Evolutionary conservation across 1,284 basidiomycete species (phyloP).

Genomic region (Stereum hirsutum): DNA sequence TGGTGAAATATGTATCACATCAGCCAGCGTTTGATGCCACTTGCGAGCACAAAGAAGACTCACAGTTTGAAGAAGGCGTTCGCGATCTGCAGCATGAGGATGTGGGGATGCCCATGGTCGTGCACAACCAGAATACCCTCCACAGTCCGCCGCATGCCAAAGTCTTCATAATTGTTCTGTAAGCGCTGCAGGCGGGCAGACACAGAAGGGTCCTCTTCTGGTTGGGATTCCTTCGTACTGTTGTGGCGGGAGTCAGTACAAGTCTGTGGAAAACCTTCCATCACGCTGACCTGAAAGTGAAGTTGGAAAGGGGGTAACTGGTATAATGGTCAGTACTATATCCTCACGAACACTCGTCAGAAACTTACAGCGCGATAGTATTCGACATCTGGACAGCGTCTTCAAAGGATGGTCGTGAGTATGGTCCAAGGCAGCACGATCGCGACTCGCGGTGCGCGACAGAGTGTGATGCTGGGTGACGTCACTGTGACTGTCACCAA

Average conservation of each 20-base stretch:
- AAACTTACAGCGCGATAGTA: constrained; percentile 62
- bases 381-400: too few relatives aligned
- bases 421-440: too few relatives aligned
- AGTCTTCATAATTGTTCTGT: constrained; percentile 95
- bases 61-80: constrained; percentile 99
- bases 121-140: constrained; percentile 97
- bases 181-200: constrained; percentile 82
- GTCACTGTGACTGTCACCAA: too few relatives aligned
- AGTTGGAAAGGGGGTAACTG: constrained; percentile 81
- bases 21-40: background rate
- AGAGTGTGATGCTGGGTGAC: too few relatives aligned
- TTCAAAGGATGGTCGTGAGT: too few relatives aligned
- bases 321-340: background rate
- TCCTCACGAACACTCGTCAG: background rate
- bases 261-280: too few relatives aligned
- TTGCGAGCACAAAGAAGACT: constrained; percentile 22
- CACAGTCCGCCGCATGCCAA: constrained; percentile 89
- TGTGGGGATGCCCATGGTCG: constrained; percentile 90
- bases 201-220: constrained; percentile 94
- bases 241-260: background rate
- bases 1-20: constrained; percentile 20
- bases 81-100: constrained; percentile 96
- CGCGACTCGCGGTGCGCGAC: too few relatives aligned
- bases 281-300: constrained; percentile 71
- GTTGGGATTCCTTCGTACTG: constrained; percentile 89